Base-by-base conservation (phyloP, 768 basidiomycete genomes). In the Sporobolomyces phaffii region DNA sequence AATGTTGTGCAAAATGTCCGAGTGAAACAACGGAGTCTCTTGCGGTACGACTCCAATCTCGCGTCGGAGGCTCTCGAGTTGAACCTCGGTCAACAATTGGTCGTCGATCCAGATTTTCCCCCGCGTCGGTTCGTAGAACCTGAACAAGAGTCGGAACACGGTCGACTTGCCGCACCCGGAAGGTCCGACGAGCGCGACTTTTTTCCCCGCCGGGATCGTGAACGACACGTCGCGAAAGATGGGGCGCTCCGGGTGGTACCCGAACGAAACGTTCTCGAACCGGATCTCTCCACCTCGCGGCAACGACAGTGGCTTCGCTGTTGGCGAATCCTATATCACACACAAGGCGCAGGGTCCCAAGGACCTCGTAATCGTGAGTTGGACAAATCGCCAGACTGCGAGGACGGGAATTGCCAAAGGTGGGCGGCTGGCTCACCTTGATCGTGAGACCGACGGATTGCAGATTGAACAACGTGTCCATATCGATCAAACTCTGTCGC, bases 121-220 rank as follows among this genome's bases (percentile, higher is more conserved):
- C 0, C 83, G 81, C 1, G 81, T 76, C 0, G 91, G 91, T 45
- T 91, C 86, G 77, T 98, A 99, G 83, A 97, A 98, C 31, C 94
- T 83, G 81, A 89, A 98, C 18, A 96, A 80, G 1, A 99, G 85
- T 13, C 94, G 85, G 80, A 98, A 89, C 57, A 99, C 85, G 6
- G 96, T 99, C 20, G 91, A 94, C 79, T 99, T 99, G 7, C 96
- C 96, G 75, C 91, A 96, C 15, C 96, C 96, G 0, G 90, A 92
- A 0, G 96, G 92, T 1, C 96, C 96, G 45, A 99, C 96, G 58
- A 99, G 88, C 24, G 94, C 96, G 2, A 94, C 87, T 74, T 97
- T 97, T 80, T 92, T 91, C 8, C 96, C 96, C 1, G 91, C 92
- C 0, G 96, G 96, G 43, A 97, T 86, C 8, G 86, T 86, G 80